Evolutionary conservation across 2,329 filamentous ascomycete species (phyloP).

Genomic region (Paraphaeosphaeria sporulosa): DNA sequence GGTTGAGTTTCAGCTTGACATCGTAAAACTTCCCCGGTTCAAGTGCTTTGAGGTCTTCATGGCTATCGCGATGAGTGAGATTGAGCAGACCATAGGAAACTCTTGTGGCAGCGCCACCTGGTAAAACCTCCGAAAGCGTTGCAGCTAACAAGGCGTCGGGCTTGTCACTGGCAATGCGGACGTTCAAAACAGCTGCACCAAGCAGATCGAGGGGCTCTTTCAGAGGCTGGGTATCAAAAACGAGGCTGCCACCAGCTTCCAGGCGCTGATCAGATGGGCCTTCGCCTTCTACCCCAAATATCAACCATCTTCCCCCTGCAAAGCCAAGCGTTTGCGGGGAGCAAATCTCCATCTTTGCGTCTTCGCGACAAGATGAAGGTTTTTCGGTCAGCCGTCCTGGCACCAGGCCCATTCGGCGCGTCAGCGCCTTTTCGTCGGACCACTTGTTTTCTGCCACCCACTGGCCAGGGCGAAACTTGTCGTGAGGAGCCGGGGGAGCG

Average conservation of each 20-base stretch:
- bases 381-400: constrained; percentile 5
- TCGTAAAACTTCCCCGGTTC: constrained; percentile 10
- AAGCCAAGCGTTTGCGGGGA: constrained; percentile 12
- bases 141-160: constrained; percentile 7
- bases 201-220: constrained; percentile 4
- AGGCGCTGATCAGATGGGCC: constrained; percentile 10
- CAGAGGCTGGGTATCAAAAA: constrained; percentile 4
- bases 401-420: background rate
- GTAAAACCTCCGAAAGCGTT: constrained; percentile 10
- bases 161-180: constrained; percentile 9
- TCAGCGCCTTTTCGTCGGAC: constrained; percentile 4
- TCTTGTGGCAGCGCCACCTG: constrained; percentile 7
- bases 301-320: constrained; percentile 10
- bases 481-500: constrained; percentile 8
- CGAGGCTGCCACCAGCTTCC: constrained; percentile 11
- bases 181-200: constrained; percentile 3
- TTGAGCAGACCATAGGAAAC: constrained; percentile 11
- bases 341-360: background rate
- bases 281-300: constrained; percentile 10
- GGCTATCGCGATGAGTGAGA: constrained; percentile 1
- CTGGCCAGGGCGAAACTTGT: constrained; percentile 8
- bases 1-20: constrained; percentile 5
- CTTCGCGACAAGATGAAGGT: background rate
- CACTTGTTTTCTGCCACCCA: constrained; percentile 10
- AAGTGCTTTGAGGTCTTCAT: constrained; percentile 3